Evolutionary conservation across 1,284 basidiomycete genomes (phyloP).

Genomic region (Nidula niveotomentosa): DNA sequence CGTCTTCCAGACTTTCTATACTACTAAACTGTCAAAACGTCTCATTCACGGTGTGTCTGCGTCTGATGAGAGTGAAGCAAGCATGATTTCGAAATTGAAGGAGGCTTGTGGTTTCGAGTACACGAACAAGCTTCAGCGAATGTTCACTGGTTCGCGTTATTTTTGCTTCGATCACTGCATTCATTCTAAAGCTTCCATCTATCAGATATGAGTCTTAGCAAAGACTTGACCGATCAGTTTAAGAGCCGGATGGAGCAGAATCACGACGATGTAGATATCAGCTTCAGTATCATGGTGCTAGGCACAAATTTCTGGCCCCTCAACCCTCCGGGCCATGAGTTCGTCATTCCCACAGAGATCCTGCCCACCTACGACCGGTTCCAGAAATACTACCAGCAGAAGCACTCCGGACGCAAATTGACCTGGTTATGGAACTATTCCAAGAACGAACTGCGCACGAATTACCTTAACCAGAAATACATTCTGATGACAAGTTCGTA

Average conservation of each 20-base stretch:
- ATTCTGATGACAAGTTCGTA: slow-evolving; percentile 95
- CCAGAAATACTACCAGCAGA: slow-evolving; percentile 91
- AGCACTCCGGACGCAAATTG: slow-evolving; percentile 93
- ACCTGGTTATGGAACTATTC: slow-evolving; percentile 99
- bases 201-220: slow-evolving; percentile 92
- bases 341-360: slow-evolving; percentile 89
- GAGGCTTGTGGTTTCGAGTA: slow-evolving; percentile 99
- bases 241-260: slow-evolving; percentile 92
- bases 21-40: slow-evolving; percentile 94
- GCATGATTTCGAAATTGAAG: slow-evolving; percentile 99
- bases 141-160: slow-evolving; percentile 86
- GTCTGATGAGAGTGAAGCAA: slow-evolving; percentile 95
- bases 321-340: slow-evolving; percentile 81
- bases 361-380: slow-evolving; percentile 89
- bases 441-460: slow-evolving; percentile 94
- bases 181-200: background rate
- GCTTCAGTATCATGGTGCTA: slow-evolving; percentile 92
- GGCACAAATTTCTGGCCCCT: slow-evolving; percentile 98
- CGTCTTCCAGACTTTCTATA: slow-evolving; percentile 99
- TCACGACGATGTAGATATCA: slow-evolving; percentile 84
- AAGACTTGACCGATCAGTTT: slow-evolving; percentile 96
- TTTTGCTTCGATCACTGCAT: background rate
- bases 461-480: slow-evolving; percentile 93
- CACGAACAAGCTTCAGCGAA: slow-evolving; percentile 96
- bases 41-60: slow-evolving; percentile 92